phyloP scores from a whole-genome alignment of 2,329 filamentous ascomycete species.

The Cercospora sp. region DNA sequence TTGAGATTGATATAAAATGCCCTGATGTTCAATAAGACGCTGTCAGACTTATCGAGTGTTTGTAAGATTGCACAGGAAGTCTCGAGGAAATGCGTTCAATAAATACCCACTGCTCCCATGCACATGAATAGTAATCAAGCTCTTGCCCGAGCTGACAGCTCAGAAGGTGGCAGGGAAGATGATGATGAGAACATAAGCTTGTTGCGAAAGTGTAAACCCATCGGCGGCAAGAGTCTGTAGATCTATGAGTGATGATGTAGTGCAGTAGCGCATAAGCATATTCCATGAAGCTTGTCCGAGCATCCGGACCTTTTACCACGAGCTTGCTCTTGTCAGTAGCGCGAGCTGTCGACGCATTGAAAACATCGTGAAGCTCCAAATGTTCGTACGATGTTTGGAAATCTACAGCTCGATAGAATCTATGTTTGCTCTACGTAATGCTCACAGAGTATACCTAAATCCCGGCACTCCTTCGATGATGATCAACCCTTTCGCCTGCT shows the following conservation, averaged over 20 bases:
- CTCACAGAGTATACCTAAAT: conserved; percentile 14
- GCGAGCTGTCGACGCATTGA: not conserved
- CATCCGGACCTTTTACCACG: not conserved
- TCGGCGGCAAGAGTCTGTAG: not conserved
- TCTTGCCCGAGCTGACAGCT: not conserved
- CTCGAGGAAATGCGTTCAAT: no score
- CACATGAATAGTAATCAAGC: not conserved
- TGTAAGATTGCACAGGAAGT: no score
- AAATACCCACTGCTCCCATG: not conserved
- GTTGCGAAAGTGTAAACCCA: not conserved
- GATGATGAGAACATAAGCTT: not conserved
- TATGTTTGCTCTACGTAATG: not conserved
- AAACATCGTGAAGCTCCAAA: not conserved
- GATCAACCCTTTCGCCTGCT: conserved; percentile 16
- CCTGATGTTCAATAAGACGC: no score
- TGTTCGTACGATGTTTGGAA: not conserved
- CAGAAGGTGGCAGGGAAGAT: not conserved
- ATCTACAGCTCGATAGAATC: not conserved
- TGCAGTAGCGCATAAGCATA: not conserved
- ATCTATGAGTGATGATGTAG: not conserved
- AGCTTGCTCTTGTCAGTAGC: not conserved
- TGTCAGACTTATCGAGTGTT: no score
- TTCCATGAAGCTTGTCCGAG: not conserved
- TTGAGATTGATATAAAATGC: no score
- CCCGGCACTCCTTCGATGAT: conserved; percentile 18